These are phyloP conservation scores for Pseudogymnoascus sp. DNA, from an alignment of 2,329 filamentous ascomycete genomes.

Conservation along the genomic window DNA sequence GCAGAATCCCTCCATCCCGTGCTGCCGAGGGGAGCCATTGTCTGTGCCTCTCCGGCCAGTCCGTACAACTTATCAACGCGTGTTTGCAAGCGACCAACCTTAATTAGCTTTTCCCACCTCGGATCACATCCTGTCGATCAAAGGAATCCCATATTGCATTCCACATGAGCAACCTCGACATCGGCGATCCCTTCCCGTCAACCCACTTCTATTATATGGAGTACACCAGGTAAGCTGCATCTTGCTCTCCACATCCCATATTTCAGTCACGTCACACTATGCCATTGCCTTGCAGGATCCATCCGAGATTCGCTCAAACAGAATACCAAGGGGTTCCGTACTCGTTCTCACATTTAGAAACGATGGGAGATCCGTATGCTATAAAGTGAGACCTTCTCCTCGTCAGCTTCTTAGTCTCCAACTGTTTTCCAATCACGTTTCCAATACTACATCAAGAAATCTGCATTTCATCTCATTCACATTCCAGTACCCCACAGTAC, in stretches of 20 bases:
- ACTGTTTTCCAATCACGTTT: background rate
- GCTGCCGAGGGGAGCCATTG: background rate
- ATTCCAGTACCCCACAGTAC: too few species aligned
- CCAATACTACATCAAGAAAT: background rate
- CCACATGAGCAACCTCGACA: background rate
- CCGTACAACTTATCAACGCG: background rate
- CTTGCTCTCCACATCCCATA: background rate
- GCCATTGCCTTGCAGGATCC: background rate
- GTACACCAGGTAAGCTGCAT: background rate
- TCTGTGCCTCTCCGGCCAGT: background rate
- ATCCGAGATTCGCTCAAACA: background rate
- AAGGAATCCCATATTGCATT: background rate
- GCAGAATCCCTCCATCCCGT: background rate
- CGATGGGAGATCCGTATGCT: background rate
- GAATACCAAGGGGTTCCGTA: background rate
- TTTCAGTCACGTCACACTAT: background rate
- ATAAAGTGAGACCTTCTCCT: background rate
- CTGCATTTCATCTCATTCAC: background rate
- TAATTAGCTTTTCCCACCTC: background rate
- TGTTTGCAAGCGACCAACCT: background rate
- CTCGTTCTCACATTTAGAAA: background rate
- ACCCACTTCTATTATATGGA: background rate
- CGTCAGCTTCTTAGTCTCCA: background rate
- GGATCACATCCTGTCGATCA: background rate
- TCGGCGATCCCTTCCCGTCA: background rate